Evolutionary conservation across 192 early-diverging fungal genomes (phyloP), one percentile per base, ranked within the genome.

Genomic region (Geranomyces variabilis): DNA sequence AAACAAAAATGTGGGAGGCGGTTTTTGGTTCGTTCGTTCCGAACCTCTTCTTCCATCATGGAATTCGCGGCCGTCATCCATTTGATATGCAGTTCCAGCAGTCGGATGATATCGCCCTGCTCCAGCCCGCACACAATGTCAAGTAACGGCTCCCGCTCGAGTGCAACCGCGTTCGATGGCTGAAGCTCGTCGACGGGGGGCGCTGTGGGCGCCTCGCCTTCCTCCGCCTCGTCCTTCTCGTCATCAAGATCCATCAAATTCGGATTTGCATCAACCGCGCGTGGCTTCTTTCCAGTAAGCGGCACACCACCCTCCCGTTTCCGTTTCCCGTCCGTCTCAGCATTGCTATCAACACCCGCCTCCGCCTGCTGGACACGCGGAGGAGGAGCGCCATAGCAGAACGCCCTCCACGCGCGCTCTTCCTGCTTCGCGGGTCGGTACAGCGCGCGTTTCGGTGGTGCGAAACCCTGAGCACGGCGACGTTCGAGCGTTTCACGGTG

Each of bases 341-440:
- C 36, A 7, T 10, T 53, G 6, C 51, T 53, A n/a, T n/a, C n/a
- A n/a, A n/a, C n/a, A n/a, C n/a, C 51, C 19, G 3, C 24, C 24
- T 53, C 51, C 7, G 51, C 19, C 6, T 31, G 15, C 13, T 28
- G 24, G 4, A 9, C 14, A 0, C 45, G 22, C 24, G 29, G 44
- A 0, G 22, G n/a, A 12, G 65, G 65, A 12, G 36, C 45, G 49
- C 70, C 70, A 43, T 72, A 72, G 36, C 70, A 72, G n/a, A 63
- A 72, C 21, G 29, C 22, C 34, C 64, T 63, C 70, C 70, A 72
- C 26, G 45, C 60, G 17, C 55, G 33, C 34, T 59, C 69, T 22
- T 70, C 28, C 53, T 33, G 17, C n/a, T 30, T 22, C 1, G 30
- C 17, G 29, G 69, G 69, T 22, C 41, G 30, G 13, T 3, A 56